phyloP scores from a whole-genome alignment of 1,284 basidiomycete genomes.

The Puccinia novopanici region DNA sequence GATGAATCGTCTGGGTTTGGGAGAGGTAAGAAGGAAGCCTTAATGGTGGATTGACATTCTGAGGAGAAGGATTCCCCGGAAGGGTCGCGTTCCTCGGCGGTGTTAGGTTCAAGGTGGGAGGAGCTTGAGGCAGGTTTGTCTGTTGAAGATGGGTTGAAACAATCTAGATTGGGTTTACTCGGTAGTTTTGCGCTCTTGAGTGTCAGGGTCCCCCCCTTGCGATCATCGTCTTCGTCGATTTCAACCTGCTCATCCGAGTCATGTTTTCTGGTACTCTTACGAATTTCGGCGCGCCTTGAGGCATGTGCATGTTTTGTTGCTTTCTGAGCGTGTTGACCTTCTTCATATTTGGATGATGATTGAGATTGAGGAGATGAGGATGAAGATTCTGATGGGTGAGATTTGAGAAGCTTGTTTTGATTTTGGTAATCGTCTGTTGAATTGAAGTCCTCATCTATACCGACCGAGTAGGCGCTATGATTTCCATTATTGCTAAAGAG shows the following conservation, averaged over 20 bases:
- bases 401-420: neutral
- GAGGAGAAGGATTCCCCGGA: slow-evolving; percentile 37
- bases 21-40: slow-evolving; percentile 29
- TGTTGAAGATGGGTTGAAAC: neutral
- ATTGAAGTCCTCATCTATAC: slow-evolving; percentile 11
- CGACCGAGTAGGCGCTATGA: slow-evolving; percentile 15
- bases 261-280: neutral
- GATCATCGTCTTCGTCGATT: slow-evolving; percentile 8
- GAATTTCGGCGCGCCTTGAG: neutral
- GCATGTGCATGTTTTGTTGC: neutral
- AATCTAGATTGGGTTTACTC: neutral
- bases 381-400: neutral
- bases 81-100: slow-evolving; percentile 2
- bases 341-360: neutral
- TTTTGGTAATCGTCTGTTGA: slow-evolving; percentile 1
- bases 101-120: neutral
- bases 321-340: neutral
- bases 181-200: slow-evolving; percentile 11
- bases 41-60: slow-evolving; percentile 48
- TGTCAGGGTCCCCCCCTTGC: neutral
- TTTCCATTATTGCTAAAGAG: slow-evolving; percentile 37
- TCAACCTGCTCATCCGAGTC: slow-evolving; percentile 1
- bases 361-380: slow-evolving; percentile 10
- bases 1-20: slow-evolving; percentile 20
- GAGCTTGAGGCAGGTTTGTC: neutral